Evolutionary conservation across 2,329 filamentous ascomycete species (phyloP).

Genomic region (Talaromyces sp.): DNA sequence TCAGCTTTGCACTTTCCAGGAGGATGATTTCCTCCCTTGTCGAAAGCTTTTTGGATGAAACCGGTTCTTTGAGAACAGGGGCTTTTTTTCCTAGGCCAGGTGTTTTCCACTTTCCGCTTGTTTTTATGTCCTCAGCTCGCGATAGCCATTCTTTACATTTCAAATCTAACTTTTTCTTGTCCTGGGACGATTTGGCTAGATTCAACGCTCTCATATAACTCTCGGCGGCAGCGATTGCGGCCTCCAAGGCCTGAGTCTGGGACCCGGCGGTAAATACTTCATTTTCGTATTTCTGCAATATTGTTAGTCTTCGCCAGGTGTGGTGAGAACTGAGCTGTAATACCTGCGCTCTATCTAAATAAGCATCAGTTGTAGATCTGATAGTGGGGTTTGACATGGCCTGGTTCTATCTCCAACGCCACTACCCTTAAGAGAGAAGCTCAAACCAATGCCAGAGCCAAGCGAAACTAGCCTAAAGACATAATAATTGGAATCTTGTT

Average conservation of each 20-base stretch:
- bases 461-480: not conserved
- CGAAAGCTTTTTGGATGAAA: slow-evolving; percentile 57
- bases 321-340: not conserved
- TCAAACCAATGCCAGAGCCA: not conserved
- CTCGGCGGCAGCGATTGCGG: slow-evolving; percentile 74
- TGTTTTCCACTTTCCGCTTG: slow-evolving; percentile 26
- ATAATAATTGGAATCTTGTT: not conserved
- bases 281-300: slow-evolving; percentile 49
- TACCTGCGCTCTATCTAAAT: slow-evolving; percentile 31
- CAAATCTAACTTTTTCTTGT: slow-evolving; percentile 62
- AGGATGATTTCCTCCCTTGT: slow-evolving; percentile 73
- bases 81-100: slow-evolving; percentile 16
- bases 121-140: slow-evolving; percentile 72
- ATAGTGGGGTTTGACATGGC: not conserved
- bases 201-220: slow-evolving; percentile 72
- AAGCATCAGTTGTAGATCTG: not conserved
- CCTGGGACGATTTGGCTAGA: slow-evolving; percentile 55
- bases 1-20: slow-evolving; percentile 70
- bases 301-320: slow-evolving; percentile 19
- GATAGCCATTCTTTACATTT: slow-evolving; percentile 68
- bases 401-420: not conserved
- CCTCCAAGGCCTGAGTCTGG: slow-evolving; percentile 63
- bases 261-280: slow-evolving; percentile 48
- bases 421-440: too few species aligned
- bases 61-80: slow-evolving; percentile 41